Evolutionary conservation across 192 early-diverging fungal genomes (phyloP), one percentile per base, ranked within the genome.

Genomic region (Coemansia asiatica): DNA sequence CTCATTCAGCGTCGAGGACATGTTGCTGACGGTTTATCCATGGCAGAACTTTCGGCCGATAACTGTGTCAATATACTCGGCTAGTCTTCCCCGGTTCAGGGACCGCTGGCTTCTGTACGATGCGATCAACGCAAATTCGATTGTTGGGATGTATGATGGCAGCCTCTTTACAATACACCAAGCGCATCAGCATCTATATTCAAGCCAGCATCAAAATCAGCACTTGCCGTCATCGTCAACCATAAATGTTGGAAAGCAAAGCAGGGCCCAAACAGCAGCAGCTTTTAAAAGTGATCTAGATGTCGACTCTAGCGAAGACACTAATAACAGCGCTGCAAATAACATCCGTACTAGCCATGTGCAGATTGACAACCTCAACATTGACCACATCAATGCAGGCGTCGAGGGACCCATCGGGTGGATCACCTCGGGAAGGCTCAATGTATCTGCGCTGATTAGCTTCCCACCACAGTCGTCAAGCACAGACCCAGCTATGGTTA

Each of bases 41-140:
- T 75, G 72, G 72, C 90, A 93, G 55, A 82, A 85, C 38, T 96
- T 95, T 71, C 87, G 95, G 48, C 95, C 95, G 1, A 94, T 90
- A 60, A 86, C 90, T 9, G 79, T 97, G 7, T 91, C 92, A 6
- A 88, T 98, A 18, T 97, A 95, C 72, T 86, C 87, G 19, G 93
- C 92, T 10, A 88, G 89, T 55, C 72, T 97, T 59, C 91, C 92
- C 2, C 77, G 76, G 19, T 90, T 98, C 50, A 82, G 96, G 26
- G 89, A 93, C 69, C 94, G 95, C 70, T 98, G 94, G 94, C 68
- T 98, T 21, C 85, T 94, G 35, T 94, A 92, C 66, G 96, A 98
- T 69, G 71, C 93, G 23, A 78, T 98, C 60, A 88, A 90, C 57
- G 96, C 96, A 10, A 90, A 91, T 54, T 88, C 87, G 5, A 89